Evolutionary conservation across 1,139 yeast species (phyloP).

Genomic region (Saccharomyces pastorianus): DNA sequence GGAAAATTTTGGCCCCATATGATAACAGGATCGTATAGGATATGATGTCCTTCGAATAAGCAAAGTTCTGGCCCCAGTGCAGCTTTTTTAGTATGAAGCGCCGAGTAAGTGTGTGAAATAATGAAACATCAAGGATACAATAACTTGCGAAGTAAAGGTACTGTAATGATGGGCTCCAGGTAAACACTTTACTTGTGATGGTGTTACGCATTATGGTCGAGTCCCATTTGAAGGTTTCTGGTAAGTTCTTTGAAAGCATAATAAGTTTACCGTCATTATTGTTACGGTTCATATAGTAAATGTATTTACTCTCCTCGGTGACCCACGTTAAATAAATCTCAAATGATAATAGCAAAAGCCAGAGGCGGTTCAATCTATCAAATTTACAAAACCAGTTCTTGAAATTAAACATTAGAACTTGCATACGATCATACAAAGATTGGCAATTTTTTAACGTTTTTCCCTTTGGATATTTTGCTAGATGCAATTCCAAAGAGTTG

Average conservation of each 20-base stretch:
- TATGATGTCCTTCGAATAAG: constrained; percentile 30
- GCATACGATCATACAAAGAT: neutral
- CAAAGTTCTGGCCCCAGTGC: constrained; percentile 35
- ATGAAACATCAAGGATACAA: constrained; percentile 51
- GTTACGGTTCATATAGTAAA: constrained; percentile 6
- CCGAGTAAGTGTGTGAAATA: constrained; percentile 48
- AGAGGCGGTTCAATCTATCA: constrained; percentile 38
- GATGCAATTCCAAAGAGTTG: constrained; percentile 45
- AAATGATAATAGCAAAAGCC: constrained; percentile 63
- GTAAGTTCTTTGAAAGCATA: neutral
- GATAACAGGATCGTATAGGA: constrained; percentile 67
- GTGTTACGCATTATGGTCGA: neutral
- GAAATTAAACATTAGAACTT: constrained; percentile 3
- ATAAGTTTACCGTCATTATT: neutral
- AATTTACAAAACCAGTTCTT: constrained; percentile 24
- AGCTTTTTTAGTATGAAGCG: constrained; percentile 28
- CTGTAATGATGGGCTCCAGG: constrained; percentile 46
- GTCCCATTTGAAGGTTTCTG: neutral
- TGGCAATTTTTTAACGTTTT: constrained; percentile 3
- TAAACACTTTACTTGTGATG: constrained; percentile 36
- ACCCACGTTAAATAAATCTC: constrained; percentile 94
- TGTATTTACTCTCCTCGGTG: constrained; percentile 56
- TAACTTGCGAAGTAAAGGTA: constrained; percentile 58
- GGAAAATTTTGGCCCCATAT: constrained; percentile 72
- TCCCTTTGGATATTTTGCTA: constrained; percentile 12